Conservation (phyloP, 345 rosid species). For the Salix purpurea region DNA sequence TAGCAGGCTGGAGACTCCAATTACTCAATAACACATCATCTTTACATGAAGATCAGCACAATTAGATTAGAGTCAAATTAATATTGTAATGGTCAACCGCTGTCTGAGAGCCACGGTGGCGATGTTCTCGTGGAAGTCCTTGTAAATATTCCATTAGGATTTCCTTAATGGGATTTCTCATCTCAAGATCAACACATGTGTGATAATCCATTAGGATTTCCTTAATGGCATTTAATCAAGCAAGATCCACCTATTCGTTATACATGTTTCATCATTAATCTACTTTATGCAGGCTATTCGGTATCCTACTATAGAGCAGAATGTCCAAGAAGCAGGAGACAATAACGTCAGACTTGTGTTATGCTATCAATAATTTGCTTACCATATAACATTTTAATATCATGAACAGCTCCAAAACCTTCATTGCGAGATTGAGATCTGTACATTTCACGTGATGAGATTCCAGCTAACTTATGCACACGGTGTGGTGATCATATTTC, state of each 20-base stretch:
- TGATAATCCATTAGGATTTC: too few species aligned
- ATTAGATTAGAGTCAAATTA: background rate
- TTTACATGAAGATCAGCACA: background rate
- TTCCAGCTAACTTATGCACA: background rate
- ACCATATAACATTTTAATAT: too few species aligned
- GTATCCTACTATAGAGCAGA: too few species aligned
- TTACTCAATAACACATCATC: background rate
- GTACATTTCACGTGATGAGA: background rate
- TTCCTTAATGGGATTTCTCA: background rate
- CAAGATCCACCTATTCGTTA: too few species aligned
- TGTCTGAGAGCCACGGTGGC: background rate
- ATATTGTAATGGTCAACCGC: background rate
- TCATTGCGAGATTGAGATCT: background rate
- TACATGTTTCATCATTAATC: too few species aligned
- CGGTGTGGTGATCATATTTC: background rate
- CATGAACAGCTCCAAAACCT: background rate
- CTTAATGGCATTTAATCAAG: too few species aligned
- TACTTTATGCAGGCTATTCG: too few species aligned
- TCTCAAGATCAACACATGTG: too few species aligned
- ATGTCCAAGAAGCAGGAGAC: too few species aligned
- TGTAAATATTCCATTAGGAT: background rate
- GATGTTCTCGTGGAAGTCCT: background rate
- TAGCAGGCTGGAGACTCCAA: background rate
- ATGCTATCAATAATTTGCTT: too few species aligned
- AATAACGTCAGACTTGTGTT: too few species aligned